Conservation (phyloP, 1,284 basidiomycete genomes). For the Pisolithus thermaeus region DNA sequence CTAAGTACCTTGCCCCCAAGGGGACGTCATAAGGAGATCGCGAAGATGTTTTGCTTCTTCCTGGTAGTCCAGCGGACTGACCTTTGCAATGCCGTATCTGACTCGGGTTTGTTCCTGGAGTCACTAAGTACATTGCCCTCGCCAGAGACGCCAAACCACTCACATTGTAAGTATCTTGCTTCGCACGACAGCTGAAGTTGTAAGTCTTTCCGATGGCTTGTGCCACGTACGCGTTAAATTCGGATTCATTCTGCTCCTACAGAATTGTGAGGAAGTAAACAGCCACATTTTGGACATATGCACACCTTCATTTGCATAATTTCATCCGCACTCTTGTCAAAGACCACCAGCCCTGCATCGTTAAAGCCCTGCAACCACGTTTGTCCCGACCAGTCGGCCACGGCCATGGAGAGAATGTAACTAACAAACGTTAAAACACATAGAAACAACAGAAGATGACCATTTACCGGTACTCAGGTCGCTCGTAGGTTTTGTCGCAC, state of each 20-base stretch:
- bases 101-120: slow-evolving; percentile 70
- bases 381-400: slow-evolving; percentile 85
- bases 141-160: slow-evolving; percentile 22
- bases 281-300: background rate
- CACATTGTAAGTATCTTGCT: slow-evolving; percentile 84
- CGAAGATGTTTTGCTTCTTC: slow-evolving; percentile 63
- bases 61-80: slow-evolving; percentile 63
- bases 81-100: slow-evolving; percentile 75
- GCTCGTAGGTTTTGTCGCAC: slow-evolving; percentile 71
- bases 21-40: slow-evolving; percentile 40
- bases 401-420: slow-evolving; percentile 87
- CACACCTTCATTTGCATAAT: slow-evolving; percentile 63
- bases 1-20: slow-evolving; percentile 28
- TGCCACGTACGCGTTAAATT: slow-evolving; percentile 60
- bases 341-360: slow-evolving; percentile 76
- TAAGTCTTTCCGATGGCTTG: slow-evolving; percentile 67
- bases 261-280: background rate
- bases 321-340: slow-evolving; percentile 81
- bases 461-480: slow-evolving; percentile 77
- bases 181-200: slow-evolving; percentile 86
- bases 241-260: slow-evolving; percentile 61
- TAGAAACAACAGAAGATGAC: background rate
- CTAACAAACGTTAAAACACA: slow-evolving; percentile 35
- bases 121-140: slow-evolving; percentile 3
- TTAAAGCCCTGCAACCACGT: slow-evolving; percentile 97